Evolutionary conservation across 2,329 filamentous ascomycete species (phyloP), one percentile per base, ranked within the genome.

Genomic region (Gaeumannomyces sp.): DNA sequence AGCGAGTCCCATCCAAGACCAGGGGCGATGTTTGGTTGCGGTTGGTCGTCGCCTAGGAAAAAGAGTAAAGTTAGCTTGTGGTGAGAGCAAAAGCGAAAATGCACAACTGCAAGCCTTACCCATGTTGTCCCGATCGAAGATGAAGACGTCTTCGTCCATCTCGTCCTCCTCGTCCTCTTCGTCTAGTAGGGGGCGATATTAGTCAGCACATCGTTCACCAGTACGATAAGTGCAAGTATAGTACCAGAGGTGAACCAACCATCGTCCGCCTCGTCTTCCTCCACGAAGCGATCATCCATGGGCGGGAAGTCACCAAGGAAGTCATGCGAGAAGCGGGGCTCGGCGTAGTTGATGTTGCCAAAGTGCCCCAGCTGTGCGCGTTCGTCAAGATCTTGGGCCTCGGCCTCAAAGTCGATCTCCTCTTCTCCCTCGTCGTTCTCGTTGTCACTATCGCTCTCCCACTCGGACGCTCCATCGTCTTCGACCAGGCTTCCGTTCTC

Each of bases 81-180:
- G 2, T 53, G 64, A 31, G 27, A 64, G 59, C 57, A 50, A 53
- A 27, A 65, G 22, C 28, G 25, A 22, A 38, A 59, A 27, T 22
- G 27, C 29, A 60, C 33, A 35, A 60, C 65, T 38, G 64, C 80
- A 53, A 11, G n/a, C n/a, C 82, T 76, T 79, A 86, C 83, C 78
- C 65, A 83, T 80, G 74, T 83, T 85, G 38, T 82, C 82, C 29
- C 85, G 83, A 66, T 87, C 85, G 67, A 86, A 88, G 66, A 84
- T 79, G 70, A 86, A 87, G 64, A 87, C 84, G 27, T 86, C 85
- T 62, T 92, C 89, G 59, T 88, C 88, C 69, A 90, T 83, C 22
- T 89, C 88, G 57, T 90, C 89, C 25, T 90, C 88, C 60, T 92
- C 91, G 5, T 86, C 84, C 7, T 84, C 83, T 57, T 81, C 80